Percentiles rank a stretch among this genome's conserved stretches.
Conservation (phyloP, 2,329 filamentous ascomycete genomes). For the Fusarium nisikadoi region DNA sequence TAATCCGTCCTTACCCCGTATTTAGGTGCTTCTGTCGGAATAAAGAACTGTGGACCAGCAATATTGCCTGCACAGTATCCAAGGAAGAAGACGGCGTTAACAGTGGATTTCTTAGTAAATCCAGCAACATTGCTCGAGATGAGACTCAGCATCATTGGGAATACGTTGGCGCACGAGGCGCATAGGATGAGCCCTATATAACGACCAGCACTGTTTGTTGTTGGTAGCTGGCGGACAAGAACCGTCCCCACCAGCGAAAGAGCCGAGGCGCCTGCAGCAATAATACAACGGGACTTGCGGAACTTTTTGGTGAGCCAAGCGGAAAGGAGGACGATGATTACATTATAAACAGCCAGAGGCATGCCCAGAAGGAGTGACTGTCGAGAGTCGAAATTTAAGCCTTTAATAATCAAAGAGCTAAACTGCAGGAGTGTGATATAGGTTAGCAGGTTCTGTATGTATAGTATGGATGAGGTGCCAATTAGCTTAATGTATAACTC, state of each 20-base stretch:
- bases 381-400: neutral
- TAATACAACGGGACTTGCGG: neutral
- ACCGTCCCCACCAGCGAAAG: neutral
- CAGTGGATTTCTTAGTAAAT: neutral
- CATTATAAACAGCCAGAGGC: neutral
- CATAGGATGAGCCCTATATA: neutral
- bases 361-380: neutral
- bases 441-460: neutral
- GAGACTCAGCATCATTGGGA: neutral
- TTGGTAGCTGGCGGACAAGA: neutral
- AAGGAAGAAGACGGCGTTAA: neutral
- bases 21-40: neutral
- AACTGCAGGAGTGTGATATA: neutral
- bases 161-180: neutral
- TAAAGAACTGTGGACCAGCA: neutral
- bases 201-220: neutral
- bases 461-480: neutral
- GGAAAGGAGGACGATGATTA: neutral
- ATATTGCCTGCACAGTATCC: neutral
- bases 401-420: neutral
- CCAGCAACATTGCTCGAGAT: neutral
- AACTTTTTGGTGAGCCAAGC: neutral
- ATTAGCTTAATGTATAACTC: neutral
- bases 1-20: rapidly evolving
- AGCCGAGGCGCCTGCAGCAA: neutral